Evolutionary conservation across 495 filamentous ascomycete genomes (phyloP), one percentile per base, ranked within the genome.

Genomic region (Penicillium simplicissimum): DNA sequence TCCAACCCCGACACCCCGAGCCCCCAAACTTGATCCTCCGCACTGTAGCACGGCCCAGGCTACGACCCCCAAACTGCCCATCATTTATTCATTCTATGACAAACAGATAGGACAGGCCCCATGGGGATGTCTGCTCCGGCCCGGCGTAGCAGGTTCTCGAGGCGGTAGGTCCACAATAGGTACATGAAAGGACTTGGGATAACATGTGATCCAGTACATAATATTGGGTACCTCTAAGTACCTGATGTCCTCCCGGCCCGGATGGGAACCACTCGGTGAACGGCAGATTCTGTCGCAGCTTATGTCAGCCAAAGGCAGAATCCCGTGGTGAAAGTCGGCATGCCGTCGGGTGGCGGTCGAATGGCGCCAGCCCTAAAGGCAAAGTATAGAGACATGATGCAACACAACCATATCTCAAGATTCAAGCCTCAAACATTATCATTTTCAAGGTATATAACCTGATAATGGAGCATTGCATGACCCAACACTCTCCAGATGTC

Each of bases 81-180:
- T 53, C 51, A 23, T 53, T 53, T 23, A 19, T 53, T 21, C 8
- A 53, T 35, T 37, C 13, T 28, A 53, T 53, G 51, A 53, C 51
- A 53, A 53, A 53, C n/a, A 36, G 51, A 37, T 37, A 37, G 51
- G 15, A 11, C 0, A 37, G 51, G 31, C 51, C 51, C 51, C 51
- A 33, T 53, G 51, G 51, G 51, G 51, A 52, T 53, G 17, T 13
- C 5, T 36, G 31, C n/a, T 14, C 51, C 51, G 51, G 51, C 31
- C 51, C 51, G 51, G 51, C 51, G 51, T 15, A 53, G 17, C 9
- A 53, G 33, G 51, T n/a, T 19, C 11, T 21, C 17, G 13, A 53
- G n/a, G 9, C 34, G 33, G 23, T 10, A 37, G n/a, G 34, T 53
- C 51, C 34, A 23, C 31, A 13, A 0, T 1, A 13, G 19, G 15